Base-by-base conservation (phyloP, 148 eudicot genomes). In the Arctostaphylos glauca region DNA sequence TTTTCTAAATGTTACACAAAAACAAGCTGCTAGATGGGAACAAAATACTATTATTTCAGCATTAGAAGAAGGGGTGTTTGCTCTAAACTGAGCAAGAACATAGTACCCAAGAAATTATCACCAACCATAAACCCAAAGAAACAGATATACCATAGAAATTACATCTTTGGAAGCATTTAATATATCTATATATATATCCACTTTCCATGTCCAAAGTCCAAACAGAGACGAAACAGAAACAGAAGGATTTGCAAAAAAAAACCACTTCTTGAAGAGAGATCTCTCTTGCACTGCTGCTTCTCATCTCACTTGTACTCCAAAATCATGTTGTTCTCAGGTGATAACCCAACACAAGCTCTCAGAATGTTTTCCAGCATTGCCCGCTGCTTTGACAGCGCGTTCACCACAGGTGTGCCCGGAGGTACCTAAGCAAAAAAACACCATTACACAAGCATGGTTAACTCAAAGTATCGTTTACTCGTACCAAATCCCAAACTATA, bases 281-380 rank as follows among this genome's bases (percentile, higher is more conserved):
- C 10, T 59, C n/a, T 9, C 70, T 14, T 31, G 25, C 41, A 23
- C 70, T 64, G 23, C 70, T 64, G 14, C 43, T 64, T 10, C 41
- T 64, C 5, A 21, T 90, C 87, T 90, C 87, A 94, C 87, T 96
- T 96, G 91, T 93, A 96, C 52, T 96, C 99, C 87, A 96, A 90
- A 81, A 96, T 96, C 99, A 96, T 96, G 92, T 96, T 96, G 92
- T 96, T 96, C 80, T 96, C 99, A 0, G 99, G 99, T 38, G 99
- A 92, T 84, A 96, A 83, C 46, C 99, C 98, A 52, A 96, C 97
- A 77, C 99, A 96, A 55, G 98, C 99, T 92, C 99, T 93, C 86
- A 96, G 60, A 60, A 96, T 94, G 92, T 96, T 96, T 93, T 96
- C 99, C 38, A 96, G 91, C 99, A 96, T 96, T 53, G 99, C 95